Conservation (phyloP, 768 basidiomycete species). For the Xerocomellus intermedius region DNA sequence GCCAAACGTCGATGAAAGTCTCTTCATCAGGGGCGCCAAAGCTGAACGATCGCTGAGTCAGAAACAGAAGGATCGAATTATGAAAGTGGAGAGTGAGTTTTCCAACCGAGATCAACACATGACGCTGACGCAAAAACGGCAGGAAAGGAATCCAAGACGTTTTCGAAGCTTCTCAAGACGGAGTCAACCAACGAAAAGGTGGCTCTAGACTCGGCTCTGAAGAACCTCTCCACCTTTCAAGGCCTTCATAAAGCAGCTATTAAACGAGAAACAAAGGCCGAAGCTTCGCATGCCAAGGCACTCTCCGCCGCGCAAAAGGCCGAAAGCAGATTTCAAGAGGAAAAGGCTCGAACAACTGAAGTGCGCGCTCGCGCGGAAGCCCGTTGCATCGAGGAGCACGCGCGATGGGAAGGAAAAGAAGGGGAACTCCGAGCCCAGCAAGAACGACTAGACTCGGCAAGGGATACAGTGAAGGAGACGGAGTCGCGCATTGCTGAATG, state of each 20-base stretch:
- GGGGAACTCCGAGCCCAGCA: constrained; percentile 46
- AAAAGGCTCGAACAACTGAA: constrained; percentile 55
- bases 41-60: constrained; percentile 50
- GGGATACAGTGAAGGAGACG: constrained; percentile 53
- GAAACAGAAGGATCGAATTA: constrained; percentile 51
- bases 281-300: constrained; percentile 51
- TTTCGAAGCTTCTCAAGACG: constrained; percentile 67
- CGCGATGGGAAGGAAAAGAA: constrained; percentile 53
- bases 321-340: constrained; percentile 58
- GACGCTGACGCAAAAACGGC: background rate
- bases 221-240: constrained; percentile 66
- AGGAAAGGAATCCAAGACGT: constrained; percentile 59
- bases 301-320: constrained; percentile 59
- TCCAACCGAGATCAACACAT: background rate
- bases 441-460: constrained; percentile 49
- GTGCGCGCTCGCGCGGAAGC: constrained; percentile 47
- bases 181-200: constrained; percentile 70
- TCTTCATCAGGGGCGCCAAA: constrained; percentile 40
- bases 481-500: constrained; percentile 68
- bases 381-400: constrained; percentile 52
- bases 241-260: constrained; percentile 65
- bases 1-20: constrained; percentile 40
- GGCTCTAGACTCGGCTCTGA: constrained; percentile 57
- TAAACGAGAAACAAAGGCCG: constrained; percentile 62
- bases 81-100: constrained; percentile 50